These are phyloP conservation scores for Stygiomarasmius scandens DNA, from an alignment of 1,284 basidiomycete species.

Conservation along the genomic window DNA sequence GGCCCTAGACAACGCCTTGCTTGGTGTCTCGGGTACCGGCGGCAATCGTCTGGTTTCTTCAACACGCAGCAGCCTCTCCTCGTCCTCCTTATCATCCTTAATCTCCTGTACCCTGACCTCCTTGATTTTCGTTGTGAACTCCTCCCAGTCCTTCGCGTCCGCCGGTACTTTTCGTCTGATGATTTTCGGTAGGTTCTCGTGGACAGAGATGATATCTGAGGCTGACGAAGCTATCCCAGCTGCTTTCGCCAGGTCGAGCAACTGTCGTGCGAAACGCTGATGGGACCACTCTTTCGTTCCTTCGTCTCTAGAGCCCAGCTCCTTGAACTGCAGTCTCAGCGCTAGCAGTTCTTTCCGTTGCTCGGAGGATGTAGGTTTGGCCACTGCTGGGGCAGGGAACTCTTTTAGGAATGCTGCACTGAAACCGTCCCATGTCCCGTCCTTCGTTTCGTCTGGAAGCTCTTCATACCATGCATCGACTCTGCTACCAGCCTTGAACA, in stretches of 20 bases:
- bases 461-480: conserved; percentile 1
- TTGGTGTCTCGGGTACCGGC: background rate
- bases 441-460: background rate
- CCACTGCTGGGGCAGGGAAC: background rate
- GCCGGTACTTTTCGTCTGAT: background rate
- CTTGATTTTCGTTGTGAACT: background rate
- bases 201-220: background rate
- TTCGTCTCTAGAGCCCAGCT: background rate
- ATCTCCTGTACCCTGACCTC: background rate
- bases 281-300: background rate
- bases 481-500: background rate
- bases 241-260: background rate
- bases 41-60: background rate
- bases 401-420: background rate
- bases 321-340: background rate
- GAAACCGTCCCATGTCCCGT: background rate
- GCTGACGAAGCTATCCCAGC: background rate
- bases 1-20: background rate
- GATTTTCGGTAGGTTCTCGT: background rate
- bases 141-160: background rate
- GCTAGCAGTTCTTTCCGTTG: background rate
- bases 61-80: background rate
- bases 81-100: background rate
- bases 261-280: background rate
- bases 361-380: background rate